Evolutionary conservation across 2,329 filamentous ascomycete genomes (phyloP).

Genomic region (Venturia effusa): DNA sequence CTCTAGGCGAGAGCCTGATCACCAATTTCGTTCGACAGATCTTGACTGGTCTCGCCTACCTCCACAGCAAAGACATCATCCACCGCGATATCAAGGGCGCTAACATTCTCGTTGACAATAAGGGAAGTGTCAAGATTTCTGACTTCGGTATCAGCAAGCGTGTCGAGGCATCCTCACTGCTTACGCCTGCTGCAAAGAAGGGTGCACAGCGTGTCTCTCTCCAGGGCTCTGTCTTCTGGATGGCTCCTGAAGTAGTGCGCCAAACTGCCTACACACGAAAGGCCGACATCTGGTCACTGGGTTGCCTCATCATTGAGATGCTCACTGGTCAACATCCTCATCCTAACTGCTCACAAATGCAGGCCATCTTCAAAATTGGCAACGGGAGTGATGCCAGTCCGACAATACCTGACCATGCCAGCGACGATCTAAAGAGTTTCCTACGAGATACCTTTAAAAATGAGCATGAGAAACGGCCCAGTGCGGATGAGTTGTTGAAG

Average conservation of each 20-base stretch:
- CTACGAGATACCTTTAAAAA: conserved; percentile 86
- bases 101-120: conserved; percentile 98
- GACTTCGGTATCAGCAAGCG: conserved; percentile 99
- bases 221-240: conserved; percentile 98
- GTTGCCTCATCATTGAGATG: conserved; percentile 97
- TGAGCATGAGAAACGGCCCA: conserved; percentile 84
- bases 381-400: conserved; percentile 70
- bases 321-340: conserved; percentile 95
- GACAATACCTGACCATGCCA: conserved; percentile 77
- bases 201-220: conserved; percentile 57
- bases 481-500: conserved; percentile 78
- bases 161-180: conserved; percentile 80
- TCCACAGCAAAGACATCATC: conserved; percentile 92
- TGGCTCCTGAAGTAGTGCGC: conserved; percentile 97
- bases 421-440: conserved; percentile 74
- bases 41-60: conserved; percentile 79
- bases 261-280: conserved; percentile 97
- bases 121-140: conserved; percentile 97
- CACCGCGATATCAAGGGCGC: conserved; percentile 98
- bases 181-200: conserved; percentile 41
- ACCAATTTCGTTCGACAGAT: conserved; percentile 97
- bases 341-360: conserved; percentile 91
- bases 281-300: conserved; percentile 96
- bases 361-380: conserved; percentile 92
- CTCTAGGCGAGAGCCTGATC: conserved; percentile 83